phyloP scores from a whole-genome alignment of 805 yeast genomes.

The Candida oleophila region DNA sequence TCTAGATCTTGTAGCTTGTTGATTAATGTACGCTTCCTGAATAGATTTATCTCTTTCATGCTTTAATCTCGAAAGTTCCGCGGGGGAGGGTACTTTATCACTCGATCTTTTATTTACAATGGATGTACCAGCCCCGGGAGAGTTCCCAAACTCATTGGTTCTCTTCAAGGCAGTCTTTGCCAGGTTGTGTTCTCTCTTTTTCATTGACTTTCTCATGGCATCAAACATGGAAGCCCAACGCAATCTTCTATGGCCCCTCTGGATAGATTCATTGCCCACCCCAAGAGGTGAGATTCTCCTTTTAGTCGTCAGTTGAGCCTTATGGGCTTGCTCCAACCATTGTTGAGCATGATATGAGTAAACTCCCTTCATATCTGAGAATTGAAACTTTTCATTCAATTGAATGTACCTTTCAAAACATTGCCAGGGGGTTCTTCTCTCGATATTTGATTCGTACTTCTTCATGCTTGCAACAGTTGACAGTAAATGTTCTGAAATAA shows the following conservation, averaged over 20 bases:
- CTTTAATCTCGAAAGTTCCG: slow-evolving; percentile 79
- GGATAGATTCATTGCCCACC: slow-evolving; percentile 89
- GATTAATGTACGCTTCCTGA: slow-evolving; percentile 65
- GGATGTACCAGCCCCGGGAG: slow-evolving; percentile 28
- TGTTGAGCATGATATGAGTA: slow-evolving; percentile 80
- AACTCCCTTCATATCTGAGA: slow-evolving; percentile 83
- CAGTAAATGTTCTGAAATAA: slow-evolving; percentile 78
- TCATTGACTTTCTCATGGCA: slow-evolving; percentile 86
- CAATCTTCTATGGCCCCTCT: slow-evolving; percentile 85
- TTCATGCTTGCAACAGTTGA: slow-evolving; percentile 55
- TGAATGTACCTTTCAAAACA: slow-evolving; percentile 96
- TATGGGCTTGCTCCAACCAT: slow-evolving; percentile 91
- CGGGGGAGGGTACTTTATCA: slow-evolving; percentile 65
- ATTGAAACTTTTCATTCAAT: slow-evolving; percentile 82
- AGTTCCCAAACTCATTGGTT: slow-evolving; percentile 4
- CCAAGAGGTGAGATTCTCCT: slow-evolving; percentile 90
- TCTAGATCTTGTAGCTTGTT: slow-evolving; percentile 41
- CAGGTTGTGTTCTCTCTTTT: slow-evolving; percentile 73
- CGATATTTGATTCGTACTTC: slow-evolving; percentile 81
- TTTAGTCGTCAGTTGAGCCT: slow-evolving; percentile 83
- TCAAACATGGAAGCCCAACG: slow-evolving; percentile 98
- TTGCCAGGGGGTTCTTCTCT: slow-evolving; percentile 97
- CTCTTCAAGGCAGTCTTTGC: slow-evolving; percentile 19
- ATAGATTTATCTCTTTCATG: slow-evolving; percentile 82
- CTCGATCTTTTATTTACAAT: slow-evolving; percentile 27